Evolutionary conservation across 148 eudicot species (phyloP).

Genomic region (Fagopyrum tataricum): DNA sequence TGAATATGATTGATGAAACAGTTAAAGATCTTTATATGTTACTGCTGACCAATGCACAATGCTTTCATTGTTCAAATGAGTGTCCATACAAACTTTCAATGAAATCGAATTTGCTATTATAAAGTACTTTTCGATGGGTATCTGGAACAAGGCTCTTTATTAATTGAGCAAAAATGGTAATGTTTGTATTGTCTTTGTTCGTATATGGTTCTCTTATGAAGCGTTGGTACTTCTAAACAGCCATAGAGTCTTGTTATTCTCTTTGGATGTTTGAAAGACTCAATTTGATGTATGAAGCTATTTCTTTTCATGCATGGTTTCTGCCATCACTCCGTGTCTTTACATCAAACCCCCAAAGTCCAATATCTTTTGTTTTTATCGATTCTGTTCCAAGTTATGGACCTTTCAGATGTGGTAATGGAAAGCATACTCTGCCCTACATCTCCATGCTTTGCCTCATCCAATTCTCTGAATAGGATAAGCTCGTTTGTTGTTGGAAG

Average conservation of each 20-base stretch:
- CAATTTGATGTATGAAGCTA: too few species aligned
- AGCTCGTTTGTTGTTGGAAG: background rate
- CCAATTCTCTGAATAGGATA: too few species aligned
- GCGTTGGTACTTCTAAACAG: background rate
- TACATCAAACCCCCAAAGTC: background rate
- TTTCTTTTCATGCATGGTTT: too few species aligned
- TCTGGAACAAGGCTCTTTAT: background rate
- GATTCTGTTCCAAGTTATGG: background rate
- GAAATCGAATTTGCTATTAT: background rate
- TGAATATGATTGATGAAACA: background rate
- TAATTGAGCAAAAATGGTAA: background rate
- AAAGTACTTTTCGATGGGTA: background rate
- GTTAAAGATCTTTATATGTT: background rate
- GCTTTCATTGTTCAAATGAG: background rate
- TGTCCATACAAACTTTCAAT: background rate
- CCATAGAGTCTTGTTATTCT: background rate
- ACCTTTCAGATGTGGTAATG: background rate
- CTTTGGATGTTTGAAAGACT: too few species aligned
- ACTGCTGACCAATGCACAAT: background rate
- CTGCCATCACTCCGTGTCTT: too few species aligned
- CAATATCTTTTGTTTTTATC: background rate
- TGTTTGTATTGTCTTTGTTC: background rate
- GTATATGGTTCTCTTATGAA: background rate
- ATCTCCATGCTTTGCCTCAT: too few species aligned
- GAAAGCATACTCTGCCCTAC: background rate